Base-by-base conservation (phyloP, 768 basidiomycete genomes). In the Termitomyces sp. region DNA sequence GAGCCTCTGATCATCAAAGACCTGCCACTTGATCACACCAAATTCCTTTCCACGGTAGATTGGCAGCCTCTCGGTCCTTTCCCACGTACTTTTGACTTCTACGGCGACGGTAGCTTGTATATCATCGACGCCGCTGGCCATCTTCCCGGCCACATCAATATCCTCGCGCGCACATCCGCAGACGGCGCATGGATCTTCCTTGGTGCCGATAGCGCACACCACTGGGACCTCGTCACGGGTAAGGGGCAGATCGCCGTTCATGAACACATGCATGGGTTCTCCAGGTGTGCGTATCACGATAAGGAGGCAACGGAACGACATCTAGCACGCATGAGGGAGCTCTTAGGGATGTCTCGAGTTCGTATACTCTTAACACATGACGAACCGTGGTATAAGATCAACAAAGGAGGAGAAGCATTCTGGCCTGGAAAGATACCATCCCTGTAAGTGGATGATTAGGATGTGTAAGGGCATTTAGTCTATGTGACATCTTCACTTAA, bases 41-140 rank as follows among this genome's bases (percentile, higher is more conserved):
- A 52, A 12, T 64, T 57, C 40, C 61, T 66, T 17, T 55, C 55
- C 2, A 43, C 59, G 15, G 23, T 17, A 5, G 50, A 54, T n/a
- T 64, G 63, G 63, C 52, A 55, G n/a, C 54, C 64, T 7, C 23
- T 64, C 1, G 64, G 63, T 2, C 60, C 60, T 1, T 66, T 64
- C 19, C 78, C 79, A 28, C 73, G 64, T 23, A 78, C 79, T 5
- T 62, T 77, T 19, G 82, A 86, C 67, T 78, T 75, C 62, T 83
- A 78, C 60, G 75, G 75, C 19, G 84, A 87, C 58, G 84, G 83
- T 7, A 81, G 78, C 60, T 63, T 83, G 37, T 85, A 81, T 61
- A 72, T 86, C 59, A 63, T 85, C 56, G 79, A 85, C 60, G 75
- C 82, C 1, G 75, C 82, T 1, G 83, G 84, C 0, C 84, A 86